phyloP scores from a whole-genome alignment of 805 yeast species.

The Zygosaccharomyces pseudorouxii region DNA sequence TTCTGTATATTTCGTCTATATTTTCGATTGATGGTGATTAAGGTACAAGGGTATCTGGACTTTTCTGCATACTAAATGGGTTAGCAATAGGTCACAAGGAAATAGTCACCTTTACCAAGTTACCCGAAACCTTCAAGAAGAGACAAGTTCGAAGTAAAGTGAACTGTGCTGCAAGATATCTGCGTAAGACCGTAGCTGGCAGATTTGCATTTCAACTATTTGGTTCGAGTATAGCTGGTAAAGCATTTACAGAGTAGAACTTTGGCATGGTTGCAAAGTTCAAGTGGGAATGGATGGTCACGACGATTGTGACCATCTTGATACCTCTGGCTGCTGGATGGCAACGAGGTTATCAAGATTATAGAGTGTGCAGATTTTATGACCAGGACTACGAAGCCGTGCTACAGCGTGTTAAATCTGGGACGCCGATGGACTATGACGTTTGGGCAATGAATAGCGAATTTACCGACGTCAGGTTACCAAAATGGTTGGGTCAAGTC shows the following conservation, averaged over 20 bases:
- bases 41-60: background rate
- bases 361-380: slow-evolving; percentile 25
- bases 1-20: background rate
- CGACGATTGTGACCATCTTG: background rate
- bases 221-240: background rate
- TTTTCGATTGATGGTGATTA: background rate
- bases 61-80: background rate
- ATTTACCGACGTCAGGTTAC: slow-evolving; percentile 45
- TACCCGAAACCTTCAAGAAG: background rate
- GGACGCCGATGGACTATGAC: slow-evolving; percentile 24
- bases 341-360: slow-evolving; percentile 17
- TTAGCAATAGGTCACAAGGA: background rate
- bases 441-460: slow-evolving; percentile 49
- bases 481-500: slow-evolving; percentile 11
- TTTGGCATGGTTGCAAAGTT: slow-evolving; percentile 4
- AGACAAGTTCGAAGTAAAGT: background rate
- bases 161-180: background rate
- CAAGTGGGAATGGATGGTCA: slow-evolving; percentile 2
- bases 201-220: background rate
- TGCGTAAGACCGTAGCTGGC: background rate
- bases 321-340: slow-evolving; percentile 4
- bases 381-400: slow-evolving; percentile 11
- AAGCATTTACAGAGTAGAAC: background rate
- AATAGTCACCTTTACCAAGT: background rate
- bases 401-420: slow-evolving; percentile 11